Percentiles rank a stretch among this genome's conserved stretches.
These are phyloP conservation scores for Candida andamanensis DNA, from an alignment of 805 yeast species.

Conservation along the genomic window DNA sequence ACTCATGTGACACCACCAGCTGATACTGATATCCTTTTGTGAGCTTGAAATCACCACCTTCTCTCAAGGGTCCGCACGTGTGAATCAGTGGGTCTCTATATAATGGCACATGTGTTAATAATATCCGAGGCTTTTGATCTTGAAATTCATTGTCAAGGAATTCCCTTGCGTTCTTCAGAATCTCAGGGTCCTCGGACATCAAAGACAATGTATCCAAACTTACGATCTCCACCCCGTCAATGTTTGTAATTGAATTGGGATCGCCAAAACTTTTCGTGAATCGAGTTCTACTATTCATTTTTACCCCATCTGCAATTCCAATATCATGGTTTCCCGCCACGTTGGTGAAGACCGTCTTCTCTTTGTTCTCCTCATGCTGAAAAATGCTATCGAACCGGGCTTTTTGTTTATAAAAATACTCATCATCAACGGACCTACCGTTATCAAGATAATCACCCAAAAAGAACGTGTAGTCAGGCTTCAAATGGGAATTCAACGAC, in stretches of 20 bases:
- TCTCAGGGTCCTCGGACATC: constrained; percentile 47
- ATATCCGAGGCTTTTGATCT: constrained; percentile 47
- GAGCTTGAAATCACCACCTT: constrained; percentile 51
- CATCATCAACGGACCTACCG: constrained; percentile 30
- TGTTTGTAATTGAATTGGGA: constrained; percentile 19
- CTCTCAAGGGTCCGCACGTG: constrained; percentile 76
- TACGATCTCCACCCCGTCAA: constrained; percentile 29
- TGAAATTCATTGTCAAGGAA: constrained; percentile 40
- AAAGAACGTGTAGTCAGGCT: constrained; percentile 35
- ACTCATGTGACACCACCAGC: constrained; percentile 66
- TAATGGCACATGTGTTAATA: constrained; percentile 85
- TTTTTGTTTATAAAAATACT: constrained; percentile 24
- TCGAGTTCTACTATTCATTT: constrained; percentile 30
- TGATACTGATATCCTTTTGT: constrained; percentile 80
- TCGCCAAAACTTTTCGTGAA: constrained; percentile 28
- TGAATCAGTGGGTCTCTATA: constrained; percentile 57
- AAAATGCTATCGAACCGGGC: constrained; percentile 31
- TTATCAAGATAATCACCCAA: constrained; percentile 41
- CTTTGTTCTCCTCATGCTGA: constrained; percentile 13
- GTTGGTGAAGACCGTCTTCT: constrained; percentile 25
- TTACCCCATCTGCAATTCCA: constrained; percentile 75
- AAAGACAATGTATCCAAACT: constrained; percentile 77
- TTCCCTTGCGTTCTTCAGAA: constrained; percentile 43
- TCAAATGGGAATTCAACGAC: constrained; percentile 23
- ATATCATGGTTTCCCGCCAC: constrained; percentile 94